Evolutionary conservation across 352 stramenopile genomes (phyloP).

Genomic region (Phytophthora cactorum): DNA sequence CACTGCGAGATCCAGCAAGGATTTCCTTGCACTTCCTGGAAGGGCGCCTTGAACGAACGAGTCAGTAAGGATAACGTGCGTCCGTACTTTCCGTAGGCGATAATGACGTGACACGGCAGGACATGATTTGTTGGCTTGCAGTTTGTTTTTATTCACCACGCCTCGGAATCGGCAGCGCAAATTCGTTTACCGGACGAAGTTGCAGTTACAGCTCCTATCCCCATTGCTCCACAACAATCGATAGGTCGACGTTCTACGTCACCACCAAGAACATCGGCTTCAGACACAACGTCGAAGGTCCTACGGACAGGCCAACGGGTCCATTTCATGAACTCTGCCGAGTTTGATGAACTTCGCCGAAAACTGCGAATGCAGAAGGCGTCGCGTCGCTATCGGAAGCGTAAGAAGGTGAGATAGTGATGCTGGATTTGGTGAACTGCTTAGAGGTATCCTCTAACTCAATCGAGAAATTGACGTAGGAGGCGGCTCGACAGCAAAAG

Average conservation of each 20-base stretch:
- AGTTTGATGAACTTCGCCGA: constrained; percentile 38
- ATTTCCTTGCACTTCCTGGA: too few species aligned
- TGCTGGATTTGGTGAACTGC: neutral
- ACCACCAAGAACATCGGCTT: neutral
- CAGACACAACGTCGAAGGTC: constrained; percentile 1
- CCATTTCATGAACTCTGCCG: constrained; percentile 23
- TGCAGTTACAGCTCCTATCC: neutral
- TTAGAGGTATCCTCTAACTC: neutral
- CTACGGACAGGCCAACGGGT: constrained; percentile 26
- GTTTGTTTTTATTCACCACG: too few species aligned
- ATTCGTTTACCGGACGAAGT: neutral
- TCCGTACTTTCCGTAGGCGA: too few species aligned
- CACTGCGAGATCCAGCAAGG: too few species aligned
- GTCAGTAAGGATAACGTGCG: too few species aligned
- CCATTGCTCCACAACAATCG: neutral
- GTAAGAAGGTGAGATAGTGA: constrained; percentile 35
- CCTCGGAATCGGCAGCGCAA: too few species aligned
- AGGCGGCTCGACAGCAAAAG: constrained; percentile 31
- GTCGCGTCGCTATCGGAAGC: constrained; percentile 43
- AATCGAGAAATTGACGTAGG: constrained; percentile 9
- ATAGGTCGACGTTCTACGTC: neutral
- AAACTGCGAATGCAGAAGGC: constrained; percentile 42
- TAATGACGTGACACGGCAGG: too few species aligned
- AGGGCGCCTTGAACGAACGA: too few species aligned
- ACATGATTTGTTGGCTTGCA: too few species aligned